Evolutionary conservation across 257 asterid species (phyloP).

Genomic region (Solanum verrucosum): DNA sequence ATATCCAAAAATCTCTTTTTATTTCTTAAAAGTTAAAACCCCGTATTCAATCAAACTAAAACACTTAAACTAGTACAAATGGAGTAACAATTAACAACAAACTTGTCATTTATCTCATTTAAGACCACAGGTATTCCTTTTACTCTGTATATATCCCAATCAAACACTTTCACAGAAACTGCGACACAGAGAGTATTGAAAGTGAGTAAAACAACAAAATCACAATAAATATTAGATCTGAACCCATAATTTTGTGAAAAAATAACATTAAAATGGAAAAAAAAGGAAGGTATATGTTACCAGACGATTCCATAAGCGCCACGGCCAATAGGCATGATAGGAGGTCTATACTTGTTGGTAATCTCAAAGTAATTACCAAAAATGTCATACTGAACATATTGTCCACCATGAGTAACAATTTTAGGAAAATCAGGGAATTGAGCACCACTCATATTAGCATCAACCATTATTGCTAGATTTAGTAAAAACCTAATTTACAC

Average conservation of each 20-base stretch:
- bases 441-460: conserved; percentile 28
- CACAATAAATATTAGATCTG: neutral
- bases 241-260: neutral
- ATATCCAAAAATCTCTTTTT: neutral
- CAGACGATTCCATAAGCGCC: conserved; percentile 99
- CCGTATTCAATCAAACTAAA: neutral
- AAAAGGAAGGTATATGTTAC: conserved; percentile 14
- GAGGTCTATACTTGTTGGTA: conserved; percentile 69
- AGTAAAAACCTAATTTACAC: neutral
- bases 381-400: conserved; percentile 57
- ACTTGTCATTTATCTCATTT: neutral
- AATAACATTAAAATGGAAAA: neutral
- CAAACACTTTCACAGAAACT: neutral
- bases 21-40: neutral
- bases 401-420: conserved; percentile 65
- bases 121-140: neutral
- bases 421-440: conserved; percentile 73
- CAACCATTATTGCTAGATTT: conserved; percentile 21
- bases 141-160: neutral
- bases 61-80: neutral
- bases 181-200: neutral
- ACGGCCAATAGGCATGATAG: conserved; percentile 93
- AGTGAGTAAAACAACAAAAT: neutral
- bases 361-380: conserved; percentile 74
- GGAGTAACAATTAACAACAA: neutral